Evolutionary conservation across 2,329 filamentous ascomycete species (phyloP).

Genomic region (Claviceps sp.): DNA sequence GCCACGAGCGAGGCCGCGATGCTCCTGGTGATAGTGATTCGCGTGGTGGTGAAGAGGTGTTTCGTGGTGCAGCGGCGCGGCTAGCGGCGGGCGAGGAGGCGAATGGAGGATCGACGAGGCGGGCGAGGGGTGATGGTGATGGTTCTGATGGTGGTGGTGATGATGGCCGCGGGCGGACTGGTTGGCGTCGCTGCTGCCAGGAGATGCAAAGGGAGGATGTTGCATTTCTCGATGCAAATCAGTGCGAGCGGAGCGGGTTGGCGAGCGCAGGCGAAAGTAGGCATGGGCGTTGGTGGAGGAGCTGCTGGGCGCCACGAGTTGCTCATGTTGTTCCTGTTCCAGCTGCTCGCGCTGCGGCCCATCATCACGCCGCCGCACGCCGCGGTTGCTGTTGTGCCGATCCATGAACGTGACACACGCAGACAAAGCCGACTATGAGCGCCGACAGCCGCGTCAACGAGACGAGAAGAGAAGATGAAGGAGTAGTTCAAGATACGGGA

Average conservation of each 20-base stretch:
- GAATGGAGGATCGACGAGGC: slow-evolving; percentile 19
- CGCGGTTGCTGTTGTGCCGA: slow-evolving; percentile 21
- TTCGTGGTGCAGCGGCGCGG: slow-evolving; percentile 7
- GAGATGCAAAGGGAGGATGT: slow-evolving; percentile 18
- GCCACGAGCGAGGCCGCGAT: slow-evolving; percentile 14
- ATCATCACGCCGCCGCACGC: slow-evolving; percentile 10
- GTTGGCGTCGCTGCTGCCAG: slow-evolving; percentile 14
- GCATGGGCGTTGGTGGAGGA: slow-evolving; percentile 1
- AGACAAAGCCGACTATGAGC: too few species aligned
- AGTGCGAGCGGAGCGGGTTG: slow-evolving; percentile 23
- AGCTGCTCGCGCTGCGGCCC: slow-evolving; percentile 13
- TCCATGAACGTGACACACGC: background rate
- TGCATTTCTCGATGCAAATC: slow-evolving; percentile 20
- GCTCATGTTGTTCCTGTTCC: background rate
- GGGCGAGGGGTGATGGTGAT: slow-evolving; percentile 7
- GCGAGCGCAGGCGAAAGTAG: slow-evolving; percentile 36
- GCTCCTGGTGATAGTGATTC: background rate
- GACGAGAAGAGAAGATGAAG: too few species aligned
- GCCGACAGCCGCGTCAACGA: too few species aligned
- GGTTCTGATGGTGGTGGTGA: background rate
- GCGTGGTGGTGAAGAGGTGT: slow-evolving; percentile 3
- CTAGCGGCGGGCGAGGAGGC: slow-evolving; percentile 13
- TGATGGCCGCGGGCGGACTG: slow-evolving; percentile 16
- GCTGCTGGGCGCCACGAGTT: background rate
- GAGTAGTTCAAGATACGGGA: too few species aligned